phyloP scores from a whole-genome alignment of 176 grass and related monocot species.

The Aegilops tauschii region DNA sequence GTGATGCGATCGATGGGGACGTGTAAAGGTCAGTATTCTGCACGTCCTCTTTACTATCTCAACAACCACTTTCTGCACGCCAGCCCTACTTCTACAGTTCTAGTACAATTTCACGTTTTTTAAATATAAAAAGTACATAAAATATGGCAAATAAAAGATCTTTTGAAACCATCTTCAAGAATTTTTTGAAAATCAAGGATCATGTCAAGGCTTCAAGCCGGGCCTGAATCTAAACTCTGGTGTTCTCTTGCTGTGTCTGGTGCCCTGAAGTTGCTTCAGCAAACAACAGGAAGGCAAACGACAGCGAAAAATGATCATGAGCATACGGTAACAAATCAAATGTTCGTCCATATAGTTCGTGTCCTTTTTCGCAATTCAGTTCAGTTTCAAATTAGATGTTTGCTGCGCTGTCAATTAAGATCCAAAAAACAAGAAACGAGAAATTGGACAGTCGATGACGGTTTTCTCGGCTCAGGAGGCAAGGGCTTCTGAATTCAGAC shows the following conservation, averaged over 20 bases:
- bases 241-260: neutral
- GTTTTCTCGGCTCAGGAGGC: neutral
- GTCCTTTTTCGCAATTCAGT: neutral
- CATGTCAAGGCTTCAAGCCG: neutral
- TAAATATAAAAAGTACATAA: too few species aligned
- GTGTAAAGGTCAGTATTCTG: neutral
- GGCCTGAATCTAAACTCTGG: neutral
- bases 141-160: neutral
- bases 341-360: neutral
- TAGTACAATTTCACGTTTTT: too few species aligned
- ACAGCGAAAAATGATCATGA: neutral
- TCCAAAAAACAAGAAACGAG: neutral
- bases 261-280: neutral
- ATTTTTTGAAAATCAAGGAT: neutral
- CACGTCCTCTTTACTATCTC: neutral
- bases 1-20: neutral
- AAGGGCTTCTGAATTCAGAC: conserved; percentile 8
- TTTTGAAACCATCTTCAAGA: neutral
- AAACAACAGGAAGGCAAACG: neutral
- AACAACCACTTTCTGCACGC: neutral
- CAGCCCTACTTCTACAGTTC: neutral
- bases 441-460: neutral
- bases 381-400: neutral
- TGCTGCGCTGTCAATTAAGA: neutral
- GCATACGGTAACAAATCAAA: neutral